phyloP scores from a whole-genome alignment of 106 monocot genomes.

The Dendrobium nobile region DNA sequence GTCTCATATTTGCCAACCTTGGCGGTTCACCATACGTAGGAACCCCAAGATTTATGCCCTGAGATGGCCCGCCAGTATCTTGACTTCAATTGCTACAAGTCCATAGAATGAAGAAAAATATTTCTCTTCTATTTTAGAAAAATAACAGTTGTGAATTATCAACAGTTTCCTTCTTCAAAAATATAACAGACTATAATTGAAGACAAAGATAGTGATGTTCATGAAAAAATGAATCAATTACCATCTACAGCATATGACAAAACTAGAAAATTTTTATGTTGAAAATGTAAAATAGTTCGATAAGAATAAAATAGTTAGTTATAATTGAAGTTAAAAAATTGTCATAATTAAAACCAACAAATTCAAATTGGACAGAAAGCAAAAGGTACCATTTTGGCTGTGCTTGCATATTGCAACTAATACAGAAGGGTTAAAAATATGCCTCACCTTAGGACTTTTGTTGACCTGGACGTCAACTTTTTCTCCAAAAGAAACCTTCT shows the following conservation, averaged over 20 bases:
- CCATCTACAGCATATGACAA: background rate
- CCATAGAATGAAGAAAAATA: too few relatives aligned
- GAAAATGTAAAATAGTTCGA: background rate
- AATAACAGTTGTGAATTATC: too few relatives aligned
- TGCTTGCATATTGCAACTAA: background rate
- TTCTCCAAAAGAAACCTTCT: slow-evolving; percentile 9
- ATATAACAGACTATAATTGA: background rate
- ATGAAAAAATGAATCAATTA: background rate
- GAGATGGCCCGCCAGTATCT: too few relatives aligned
- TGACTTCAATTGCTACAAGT: too few relatives aligned
- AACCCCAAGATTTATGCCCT: too few relatives aligned
- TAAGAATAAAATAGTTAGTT: background rate
- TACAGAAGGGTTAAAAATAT: background rate
- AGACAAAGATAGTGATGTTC: background rate
- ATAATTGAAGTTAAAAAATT: background rate
- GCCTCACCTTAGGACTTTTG: background rate
- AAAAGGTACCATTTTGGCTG: background rate
- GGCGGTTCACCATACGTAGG: too few relatives aligned
- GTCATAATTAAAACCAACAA: background rate
- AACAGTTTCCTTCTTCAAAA: too few relatives aligned
- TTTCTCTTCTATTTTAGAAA: too few relatives aligned
- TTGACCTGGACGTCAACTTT: slow-evolving; percentile 1
- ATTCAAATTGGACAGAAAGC: background rate
- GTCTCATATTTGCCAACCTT: too few relatives aligned
- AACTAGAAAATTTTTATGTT: background rate